Percentiles rank a stretch among this genome's conserved stretches.
phyloP scores from a whole-genome alignment of 139 green algal genomes.

The Tetraselmis striata region DNA sequence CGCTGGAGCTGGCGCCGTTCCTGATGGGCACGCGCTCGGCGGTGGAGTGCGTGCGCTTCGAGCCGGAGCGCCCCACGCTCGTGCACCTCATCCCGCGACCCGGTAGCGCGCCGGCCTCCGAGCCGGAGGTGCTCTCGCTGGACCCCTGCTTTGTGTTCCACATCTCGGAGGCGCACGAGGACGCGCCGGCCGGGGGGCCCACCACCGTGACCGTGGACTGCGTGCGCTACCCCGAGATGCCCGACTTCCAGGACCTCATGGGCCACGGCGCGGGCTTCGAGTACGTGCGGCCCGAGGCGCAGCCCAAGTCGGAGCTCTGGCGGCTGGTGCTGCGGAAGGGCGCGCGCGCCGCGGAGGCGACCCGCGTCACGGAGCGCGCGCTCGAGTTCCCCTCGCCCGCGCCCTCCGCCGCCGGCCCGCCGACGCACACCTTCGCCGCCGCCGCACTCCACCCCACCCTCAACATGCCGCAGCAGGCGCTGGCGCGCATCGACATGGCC shows the following conservation, averaged over 20 bases:
- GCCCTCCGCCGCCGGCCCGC: too few species aligned
- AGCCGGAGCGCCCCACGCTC: slow-evolving; percentile 14
- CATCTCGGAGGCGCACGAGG: slow-evolving; percentile 14
- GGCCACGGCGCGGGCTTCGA: not conserved
- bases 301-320: not conserved
- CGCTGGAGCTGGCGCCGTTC: slow-evolving; percentile 25
- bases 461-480: not conserved
- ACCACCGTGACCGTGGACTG: not conserved
- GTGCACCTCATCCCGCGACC: slow-evolving; percentile 29
- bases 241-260: not conserved
- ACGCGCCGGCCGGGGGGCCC: not conserved
- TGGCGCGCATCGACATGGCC: not conserved
- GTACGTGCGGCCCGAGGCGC: not conserved
- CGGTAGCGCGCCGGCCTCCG: too few species aligned
- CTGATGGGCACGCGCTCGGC: slow-evolving; percentile 16
- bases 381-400: not conserved
- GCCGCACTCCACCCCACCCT: not conserved
- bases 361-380: not conserved
- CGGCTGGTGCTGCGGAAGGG: not conserved
- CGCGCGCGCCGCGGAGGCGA: not conserved
- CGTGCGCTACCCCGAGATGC: slow-evolving; percentile 8
- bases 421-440: not conserved
- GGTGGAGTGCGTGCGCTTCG: slow-evolving; percentile 24
- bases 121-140: not conserved
- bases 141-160: slow-evolving; percentile 6